These are phyloP conservation scores for Emericellopsis atlantica DNA, from an alignment of 2,329 filamentous ascomycete species.

Conservation along the genomic window DNA sequence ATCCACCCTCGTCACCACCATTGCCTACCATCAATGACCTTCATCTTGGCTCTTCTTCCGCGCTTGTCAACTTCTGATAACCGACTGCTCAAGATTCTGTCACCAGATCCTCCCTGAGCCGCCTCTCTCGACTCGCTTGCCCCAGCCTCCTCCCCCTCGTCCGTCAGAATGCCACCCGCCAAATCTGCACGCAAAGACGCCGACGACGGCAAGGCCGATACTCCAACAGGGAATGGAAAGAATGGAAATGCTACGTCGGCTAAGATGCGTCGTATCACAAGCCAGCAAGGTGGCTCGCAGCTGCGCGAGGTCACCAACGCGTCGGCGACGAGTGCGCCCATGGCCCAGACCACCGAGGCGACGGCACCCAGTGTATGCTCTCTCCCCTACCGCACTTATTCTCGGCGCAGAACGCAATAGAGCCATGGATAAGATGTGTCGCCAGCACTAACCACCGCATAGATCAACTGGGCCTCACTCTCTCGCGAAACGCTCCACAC, in stretches of 20 bases:
- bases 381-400: slow-evolving; percentile 5
- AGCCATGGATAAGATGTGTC: too few relatives aligned
- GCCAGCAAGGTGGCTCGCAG: slow-evolving; percentile 33
- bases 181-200: slow-evolving; percentile 29
- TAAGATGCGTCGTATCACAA: slow-evolving; percentile 43
- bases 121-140: too few relatives aligned
- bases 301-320: slow-evolving; percentile 30
- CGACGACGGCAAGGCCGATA: slow-evolving; percentile 33
- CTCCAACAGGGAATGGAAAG: slow-evolving; percentile 28
- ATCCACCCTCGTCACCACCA: not conserved
- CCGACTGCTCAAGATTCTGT: too few relatives aligned
- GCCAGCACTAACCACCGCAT: not conserved
- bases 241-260: slow-evolving; percentile 29
- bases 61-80: too few relatives aligned
- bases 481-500: slow-evolving; percentile 56
- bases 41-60: too few relatives aligned
- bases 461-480: slow-evolving; percentile 57
- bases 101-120: too few relatives aligned
- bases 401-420: not conserved
- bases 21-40: too few relatives aligned
- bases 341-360: slow-evolving; percentile 17
- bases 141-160: too few relatives aligned
- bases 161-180: slow-evolving; percentile 26
- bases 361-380: slow-evolving; percentile 20
- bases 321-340: slow-evolving; percentile 10